Evolutionary conservation across 1,139 yeast species (phyloP).

Genomic region (Scheffersomyces stambukii): DNA sequence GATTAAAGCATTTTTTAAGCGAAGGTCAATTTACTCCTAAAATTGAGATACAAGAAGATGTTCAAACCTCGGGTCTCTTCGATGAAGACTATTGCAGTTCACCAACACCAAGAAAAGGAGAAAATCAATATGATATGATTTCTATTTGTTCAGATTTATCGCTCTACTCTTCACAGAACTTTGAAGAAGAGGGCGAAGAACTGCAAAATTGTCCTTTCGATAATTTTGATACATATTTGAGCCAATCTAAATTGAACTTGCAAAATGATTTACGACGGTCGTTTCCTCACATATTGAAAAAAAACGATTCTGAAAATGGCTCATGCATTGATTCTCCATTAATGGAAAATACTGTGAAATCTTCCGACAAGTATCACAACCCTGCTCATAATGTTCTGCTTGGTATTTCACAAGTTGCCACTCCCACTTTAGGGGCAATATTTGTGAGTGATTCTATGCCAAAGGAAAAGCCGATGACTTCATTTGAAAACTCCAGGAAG

Average conservation of each 20-base stretch:
- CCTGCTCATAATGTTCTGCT: too few species aligned
- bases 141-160: conserved; percentile 27
- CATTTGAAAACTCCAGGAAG: conserved; percentile 4
- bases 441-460: conserved; percentile 5
- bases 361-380: conserved; percentile 37
- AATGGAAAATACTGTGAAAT: too few species aligned
- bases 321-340: too few species aligned
- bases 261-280: conserved; percentile 19
- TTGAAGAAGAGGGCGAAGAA: conserved; percentile 8
- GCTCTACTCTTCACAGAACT: conserved; percentile 15
- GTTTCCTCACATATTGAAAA: conserved; percentile 29
- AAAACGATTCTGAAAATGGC: too few species aligned
- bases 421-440: conserved; percentile 30
- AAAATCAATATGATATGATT: conserved; percentile 16
- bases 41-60: conserved; percentile 1
- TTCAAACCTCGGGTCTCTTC: conserved; percentile 4
- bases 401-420: conserved; percentile 14
- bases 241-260: conserved; percentile 31
- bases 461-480: conserved; percentile 1
- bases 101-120: conserved; percentile 9
- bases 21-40: conserved; percentile 8
- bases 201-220: conserved; percentile 13
- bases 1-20: conserved; percentile 24
- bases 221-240: conserved; percentile 30
- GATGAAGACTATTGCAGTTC: conserved; percentile 8